Evolutionary conservation across 768 basidiomycete genomes (phyloP).

Genomic region (Artomyces pyxidatus): DNA sequence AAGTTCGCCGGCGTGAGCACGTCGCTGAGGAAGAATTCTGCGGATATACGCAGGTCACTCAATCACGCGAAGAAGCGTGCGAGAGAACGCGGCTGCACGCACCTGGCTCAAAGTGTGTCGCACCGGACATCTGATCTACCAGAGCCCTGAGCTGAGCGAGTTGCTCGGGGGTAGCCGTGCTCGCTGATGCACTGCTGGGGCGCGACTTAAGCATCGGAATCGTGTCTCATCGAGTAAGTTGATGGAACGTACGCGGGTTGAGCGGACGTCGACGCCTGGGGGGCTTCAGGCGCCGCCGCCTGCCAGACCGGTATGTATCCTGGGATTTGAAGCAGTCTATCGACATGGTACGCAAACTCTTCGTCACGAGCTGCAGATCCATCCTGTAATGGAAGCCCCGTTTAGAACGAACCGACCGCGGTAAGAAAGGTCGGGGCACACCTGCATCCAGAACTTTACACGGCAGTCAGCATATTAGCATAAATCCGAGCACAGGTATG

Average conservation of each 20-base stretch:
- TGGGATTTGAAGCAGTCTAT: conserved; percentile 61
- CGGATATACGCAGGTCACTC: conserved; percentile 1
- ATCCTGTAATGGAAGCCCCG: conserved; percentile 47
- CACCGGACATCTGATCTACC: conserved; percentile 32
- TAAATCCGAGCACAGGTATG: conserved; percentile 3
- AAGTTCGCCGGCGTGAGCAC: conserved; percentile 70
- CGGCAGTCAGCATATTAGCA: conserved; percentile 8
- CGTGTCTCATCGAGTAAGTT: background rate
- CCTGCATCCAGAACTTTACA: conserved; percentile 88
- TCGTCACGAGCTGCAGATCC: conserved; percentile 57
- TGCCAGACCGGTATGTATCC: conserved; percentile 55
- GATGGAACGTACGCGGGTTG: conserved; percentile 12
- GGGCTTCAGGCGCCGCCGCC: conserved; percentile 25
- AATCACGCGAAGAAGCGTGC: background rate
- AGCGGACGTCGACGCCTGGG: conserved; percentile 40
- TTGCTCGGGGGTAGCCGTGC: conserved; percentile 48
- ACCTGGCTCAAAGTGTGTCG: conserved; percentile 28
- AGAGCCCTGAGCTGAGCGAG: conserved; percentile 53
- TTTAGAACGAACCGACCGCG: too few relatives aligned
- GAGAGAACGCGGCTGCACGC: conserved; percentile 12
- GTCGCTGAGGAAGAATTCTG: conserved; percentile 64
- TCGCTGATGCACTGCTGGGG: conserved; percentile 2
- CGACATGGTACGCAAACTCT: conserved; percentile 67
- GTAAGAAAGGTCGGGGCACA: too few relatives aligned
- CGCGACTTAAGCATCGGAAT: background rate